Base-by-base conservation (phyloP, 2,329 filamentous ascomycete species). In the Claviceps capensis region DNA sequence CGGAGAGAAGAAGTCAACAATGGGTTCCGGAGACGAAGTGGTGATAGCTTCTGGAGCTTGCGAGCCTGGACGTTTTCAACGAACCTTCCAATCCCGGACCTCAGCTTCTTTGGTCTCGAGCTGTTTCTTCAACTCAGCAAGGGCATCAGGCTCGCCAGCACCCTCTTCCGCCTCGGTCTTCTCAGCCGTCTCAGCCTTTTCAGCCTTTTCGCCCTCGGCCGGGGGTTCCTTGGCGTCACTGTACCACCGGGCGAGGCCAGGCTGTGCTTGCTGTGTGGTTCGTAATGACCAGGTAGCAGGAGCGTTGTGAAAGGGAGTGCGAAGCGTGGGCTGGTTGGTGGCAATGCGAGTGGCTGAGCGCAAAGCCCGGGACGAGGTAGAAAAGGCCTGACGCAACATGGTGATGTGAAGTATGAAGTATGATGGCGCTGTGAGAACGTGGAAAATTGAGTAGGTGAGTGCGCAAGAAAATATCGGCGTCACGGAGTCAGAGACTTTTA, bases 81-180 rank as follows among this genome's bases (percentile, higher is more conserved):
- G 47, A 61, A 95, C 91, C 83, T 96, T 97, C 70, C 94, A 78
- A 48, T 96, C 89, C 56, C 86, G 66, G 48, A 67, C 71, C 61
- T 77, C 74, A 57, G 71, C 69, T 36, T 76, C 71, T 66, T 77
- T 78, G 57, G 71, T 63, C 63, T 77, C 74, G 47, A 78, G 64
- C 55, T 71, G 66, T 63, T 76, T 77, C 68, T 75, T 76, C 52
- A 77, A 62, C 53, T 71, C 67, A 3, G 67, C 63, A 42, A 73
- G 62, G 43, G 67, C 64, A 52, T 71, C 69, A 9, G 62, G 52
- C 38, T 65, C 64, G 54, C 54, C 59, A 41, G 52, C 55, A 7
- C 54, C 59, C 17, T 63, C 59, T 54, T 66, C 59, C 19, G 57
- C 59, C 53, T 67, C 63, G 4, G 30, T 34, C 2, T 9, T 30